These are phyloP conservation scores for Verbena officinalis DNA, from an alignment of 257 asterid species.

Conservation along the genomic window DNA sequence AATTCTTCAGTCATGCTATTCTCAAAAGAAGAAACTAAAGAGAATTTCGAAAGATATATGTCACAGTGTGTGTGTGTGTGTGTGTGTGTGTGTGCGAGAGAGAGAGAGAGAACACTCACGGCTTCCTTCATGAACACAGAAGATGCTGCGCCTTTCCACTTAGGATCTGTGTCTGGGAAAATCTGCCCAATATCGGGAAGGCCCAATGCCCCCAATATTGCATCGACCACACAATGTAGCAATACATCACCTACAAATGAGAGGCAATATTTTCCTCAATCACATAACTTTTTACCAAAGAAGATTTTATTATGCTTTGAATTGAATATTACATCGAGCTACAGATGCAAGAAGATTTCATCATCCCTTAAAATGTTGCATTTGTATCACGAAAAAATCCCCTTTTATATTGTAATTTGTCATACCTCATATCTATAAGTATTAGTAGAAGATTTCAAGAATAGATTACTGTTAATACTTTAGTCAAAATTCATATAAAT, in stretches of 20 bases:
- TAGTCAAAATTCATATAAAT: background rate
- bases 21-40: background rate
- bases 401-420: too few species aligned
- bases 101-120: conserved; percentile 37
- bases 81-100: background rate
- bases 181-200: conserved; percentile 78
- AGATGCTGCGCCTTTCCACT: conserved; percentile 80
- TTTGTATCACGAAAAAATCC: too few species aligned
- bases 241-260: conserved; percentile 60
- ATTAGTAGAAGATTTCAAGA: background rate
- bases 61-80: background rate
- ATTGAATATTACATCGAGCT: background rate
- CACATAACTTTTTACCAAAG: background rate
- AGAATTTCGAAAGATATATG: background rate
- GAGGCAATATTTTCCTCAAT: conserved; percentile 8
- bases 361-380: too few species aligned
- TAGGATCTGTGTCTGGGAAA: conserved; percentile 74
- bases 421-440: too few species aligned
- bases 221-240: conserved; percentile 81
- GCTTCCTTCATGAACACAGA: conserved; percentile 74
- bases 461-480: background rate
- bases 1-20: background rate
- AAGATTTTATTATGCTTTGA: background rate
- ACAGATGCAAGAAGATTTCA: too few species aligned
- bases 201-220: conserved; percentile 74